Percentiles rank a stretch among this genome's conserved stretches.
Evolutionary conservation across 2,329 filamentous ascomycete species (phyloP).

Genomic region (Nothomitra cinnamomea): DNA sequence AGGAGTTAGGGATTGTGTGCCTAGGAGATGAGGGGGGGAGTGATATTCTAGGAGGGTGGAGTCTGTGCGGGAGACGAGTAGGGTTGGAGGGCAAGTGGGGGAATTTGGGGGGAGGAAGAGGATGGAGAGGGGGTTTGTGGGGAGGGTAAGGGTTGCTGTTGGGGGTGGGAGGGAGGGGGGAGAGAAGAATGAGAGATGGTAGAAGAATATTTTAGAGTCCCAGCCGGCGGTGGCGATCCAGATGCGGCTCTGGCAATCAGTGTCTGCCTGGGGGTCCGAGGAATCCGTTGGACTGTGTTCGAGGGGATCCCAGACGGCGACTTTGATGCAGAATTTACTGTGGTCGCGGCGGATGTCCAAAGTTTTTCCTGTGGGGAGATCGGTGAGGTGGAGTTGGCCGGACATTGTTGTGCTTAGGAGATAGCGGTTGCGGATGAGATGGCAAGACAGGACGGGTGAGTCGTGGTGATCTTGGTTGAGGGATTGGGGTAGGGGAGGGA

Average conservation of each 20-base stretch:
- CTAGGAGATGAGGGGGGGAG: constrained; percentile 24
- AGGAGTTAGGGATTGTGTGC: constrained; percentile 42
- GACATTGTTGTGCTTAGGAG: constrained; percentile 42
- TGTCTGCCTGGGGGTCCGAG: too few relatives aligned
- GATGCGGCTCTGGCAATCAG: constrained; percentile 14
- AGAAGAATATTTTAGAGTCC: constrained; percentile 40
- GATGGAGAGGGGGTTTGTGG: constrained; percentile 40
- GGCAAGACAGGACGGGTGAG: constrained; percentile 36
- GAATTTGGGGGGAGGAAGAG: constrained; percentile 32
- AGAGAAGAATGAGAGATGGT: constrained; percentile 18
- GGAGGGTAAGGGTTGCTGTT: constrained; percentile 19
- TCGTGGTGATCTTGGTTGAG: constrained; percentile 15
- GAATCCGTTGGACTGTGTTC: too few relatives aligned
- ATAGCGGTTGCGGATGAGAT: constrained; percentile 25
- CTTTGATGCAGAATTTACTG: constrained; percentile 39
- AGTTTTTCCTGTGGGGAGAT: constrained; percentile 21
- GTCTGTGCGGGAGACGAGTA: constrained; percentile 38
- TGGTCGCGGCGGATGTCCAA: constrained; percentile 37
- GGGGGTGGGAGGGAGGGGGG: neutral
- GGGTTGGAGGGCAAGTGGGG: constrained; percentile 28
- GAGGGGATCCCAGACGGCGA: constrained; percentile 20
- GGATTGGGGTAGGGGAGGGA: neutral
- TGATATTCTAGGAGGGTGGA: constrained; percentile 44
- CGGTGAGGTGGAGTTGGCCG: constrained; percentile 34
- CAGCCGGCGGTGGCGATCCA: constrained; percentile 42